Base-by-base conservation (phyloP, 2,329 filamentous ascomycete species). In the Cytospora schulzeri region DNA sequence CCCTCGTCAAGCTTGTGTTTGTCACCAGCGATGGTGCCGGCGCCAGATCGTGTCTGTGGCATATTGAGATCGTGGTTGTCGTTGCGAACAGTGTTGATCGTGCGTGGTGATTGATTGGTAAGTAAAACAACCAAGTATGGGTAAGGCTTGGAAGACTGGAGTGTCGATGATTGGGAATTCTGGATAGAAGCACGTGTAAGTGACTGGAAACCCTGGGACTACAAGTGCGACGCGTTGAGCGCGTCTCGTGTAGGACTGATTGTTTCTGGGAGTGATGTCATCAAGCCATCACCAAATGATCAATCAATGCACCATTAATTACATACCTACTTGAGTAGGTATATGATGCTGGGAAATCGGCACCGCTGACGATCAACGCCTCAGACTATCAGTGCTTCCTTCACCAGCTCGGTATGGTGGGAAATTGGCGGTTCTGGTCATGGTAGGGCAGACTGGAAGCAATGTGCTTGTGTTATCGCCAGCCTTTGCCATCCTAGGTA, bases 1-100 rank as follows among this genome's bases (percentile, higher is more conserved):
- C n/a, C 17, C 2, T 58, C 51, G 14, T 60, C 66, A 26, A 61
- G 48, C 54, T 64, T 59, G 38, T 52, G 66, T 63, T 67, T 67
- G 53, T 62, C 50, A 28, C 66, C 66, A n/a, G 57, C 19, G 5
- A 22, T 19, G n/a, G 51, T 33, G 17, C 19, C 35, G 11, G 22
- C 54, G 38, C 41, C 53, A 19, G 41, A 52, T 50, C 61, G 26
- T 22, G 61, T 63, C 8, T 63, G 61, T 11, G 61, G 45, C 61
- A 63, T 63, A 9, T 45, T 14, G 26, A 24, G 22, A 17, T n/a
- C 14, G 22, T 9, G 2, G 28, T 56, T 15, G 53, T 41, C 38
- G 38, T 41, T 41, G 15, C 38, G 38, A 6, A 17, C n/a, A 7
- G 15, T n/a, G 38, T 22, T 33, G 52, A 11, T 14, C 6, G 15